Evolutionary conservation across 1,284 basidiomycete species (phyloP).

Genomic region (Boletus sp.): DNA sequence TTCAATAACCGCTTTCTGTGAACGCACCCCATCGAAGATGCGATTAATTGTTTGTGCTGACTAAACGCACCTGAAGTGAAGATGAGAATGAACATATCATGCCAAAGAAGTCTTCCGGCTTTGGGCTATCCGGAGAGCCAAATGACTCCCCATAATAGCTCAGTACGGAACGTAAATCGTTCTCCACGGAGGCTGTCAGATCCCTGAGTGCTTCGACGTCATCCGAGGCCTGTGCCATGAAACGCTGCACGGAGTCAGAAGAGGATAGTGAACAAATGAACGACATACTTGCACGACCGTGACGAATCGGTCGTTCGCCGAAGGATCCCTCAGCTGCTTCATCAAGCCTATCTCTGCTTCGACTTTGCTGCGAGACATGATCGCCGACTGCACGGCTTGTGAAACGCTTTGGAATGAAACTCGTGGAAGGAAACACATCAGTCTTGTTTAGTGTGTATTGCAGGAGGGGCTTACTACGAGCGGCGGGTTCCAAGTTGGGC

Average conservation of each 20-base stretch:
- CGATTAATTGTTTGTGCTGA: no score
- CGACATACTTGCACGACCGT: slow-evolving; percentile 64
- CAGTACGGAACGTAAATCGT: slow-evolving; percentile 62
- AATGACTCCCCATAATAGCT: slow-evolving; percentile 75
- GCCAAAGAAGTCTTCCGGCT: slow-evolving; percentile 81
- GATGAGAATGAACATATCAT: slow-evolving; percentile 75
- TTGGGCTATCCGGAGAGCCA: slow-evolving; percentile 61
- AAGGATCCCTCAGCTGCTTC: slow-evolving; percentile 37
- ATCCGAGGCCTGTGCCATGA: slow-evolving; percentile 52
- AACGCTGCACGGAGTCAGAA: slow-evolving; percentile 49
- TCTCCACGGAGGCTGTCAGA: slow-evolving; percentile 60
- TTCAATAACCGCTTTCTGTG: slow-evolving; percentile 77
- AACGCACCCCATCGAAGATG: no score
- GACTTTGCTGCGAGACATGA: slow-evolving; percentile 60
- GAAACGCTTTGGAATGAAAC: slow-evolving; percentile 71
- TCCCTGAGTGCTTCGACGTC: slow-evolving; percentile 66
- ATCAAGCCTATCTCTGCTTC: slow-evolving; percentile 57
- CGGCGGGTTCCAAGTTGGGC: slow-evolving; percentile 81
- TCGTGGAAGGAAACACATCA: slow-evolving; percentile 34
- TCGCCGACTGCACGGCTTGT: slow-evolving; percentile 62
- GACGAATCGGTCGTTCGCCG: slow-evolving; percentile 63
- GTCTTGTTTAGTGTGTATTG: not conserved
- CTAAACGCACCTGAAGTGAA: slow-evolving; percentile 59
- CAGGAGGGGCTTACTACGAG: slow-evolving; percentile 59
- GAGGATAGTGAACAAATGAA: not conserved